Percentiles rank a stretch among this genome's conserved stretches.
Conservation (phyloP, 257 asterid genomes). For the Vinca minor region DNA sequence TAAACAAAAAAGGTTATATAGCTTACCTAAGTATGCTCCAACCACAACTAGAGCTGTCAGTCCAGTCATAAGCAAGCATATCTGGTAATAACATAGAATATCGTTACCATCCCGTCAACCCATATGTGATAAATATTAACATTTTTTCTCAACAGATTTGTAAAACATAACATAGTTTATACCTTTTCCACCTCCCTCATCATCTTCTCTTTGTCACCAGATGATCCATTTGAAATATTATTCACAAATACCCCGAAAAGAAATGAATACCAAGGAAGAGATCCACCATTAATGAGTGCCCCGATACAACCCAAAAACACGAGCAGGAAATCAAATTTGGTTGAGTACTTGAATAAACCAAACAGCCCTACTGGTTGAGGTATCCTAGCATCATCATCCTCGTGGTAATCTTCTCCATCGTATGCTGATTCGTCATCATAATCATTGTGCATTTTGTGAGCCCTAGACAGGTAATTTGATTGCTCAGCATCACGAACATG, state of each 20-base stretch:
- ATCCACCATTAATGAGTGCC: constrained; percentile 76
- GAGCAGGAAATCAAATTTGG: constrained; percentile 49
- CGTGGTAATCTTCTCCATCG: constrained; percentile 39
- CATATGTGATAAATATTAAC: neutral
- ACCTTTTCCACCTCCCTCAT: constrained; percentile 66
- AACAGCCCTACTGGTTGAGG: constrained; percentile 44
- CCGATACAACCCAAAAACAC: constrained; percentile 66
- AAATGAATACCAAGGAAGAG: constrained; percentile 83
- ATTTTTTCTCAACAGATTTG: neutral
- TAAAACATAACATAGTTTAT: constrained; percentile 2
- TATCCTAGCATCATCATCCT: constrained; percentile 36
- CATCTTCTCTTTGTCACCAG: constrained; percentile 34
- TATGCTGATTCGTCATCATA: constrained; percentile 17
- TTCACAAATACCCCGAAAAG: constrained; percentile 65
- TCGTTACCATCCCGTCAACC: neutral
- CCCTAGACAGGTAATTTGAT: constrained; percentile 17
- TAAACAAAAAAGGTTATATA: neutral
- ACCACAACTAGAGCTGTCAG: constrained; percentile 50
- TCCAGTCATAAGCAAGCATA: constrained; percentile 66
- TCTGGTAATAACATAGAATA: constrained; percentile 25
- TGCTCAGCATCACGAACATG: constrained; percentile 14
- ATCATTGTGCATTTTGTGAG: constrained; percentile 19
- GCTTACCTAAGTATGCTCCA: constrained; percentile 79
- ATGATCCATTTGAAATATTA: constrained; percentile 37
- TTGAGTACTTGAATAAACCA: constrained; percentile 62